These are phyloP conservation scores for Kuraishia cidri DNA, from an alignment of 805 yeast genomes.

Conservation along the genomic window DNA sequence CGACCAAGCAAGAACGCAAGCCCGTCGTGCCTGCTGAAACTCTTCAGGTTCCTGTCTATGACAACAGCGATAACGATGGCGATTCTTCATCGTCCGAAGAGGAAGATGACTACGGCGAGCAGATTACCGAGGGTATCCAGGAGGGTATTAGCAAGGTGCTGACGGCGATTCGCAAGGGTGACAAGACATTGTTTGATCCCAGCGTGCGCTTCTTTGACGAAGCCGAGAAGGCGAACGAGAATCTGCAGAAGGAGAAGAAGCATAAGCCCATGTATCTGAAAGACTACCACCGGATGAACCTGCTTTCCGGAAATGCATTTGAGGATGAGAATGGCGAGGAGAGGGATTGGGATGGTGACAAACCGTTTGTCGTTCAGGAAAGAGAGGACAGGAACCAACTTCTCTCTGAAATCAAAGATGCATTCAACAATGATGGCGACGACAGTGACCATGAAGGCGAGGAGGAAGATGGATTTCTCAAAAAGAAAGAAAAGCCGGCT, in stretches of 20 bases:
- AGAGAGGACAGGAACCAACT: slow-evolving; percentile 66
- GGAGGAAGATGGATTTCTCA: slow-evolving; percentile 43
- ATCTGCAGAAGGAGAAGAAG: slow-evolving; percentile 19
- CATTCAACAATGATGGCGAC: slow-evolving; percentile 32
- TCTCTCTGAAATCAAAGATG: slow-evolving; percentile 64
- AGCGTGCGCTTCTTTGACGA: slow-evolving; percentile 55
- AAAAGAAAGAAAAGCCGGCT: slow-evolving; percentile 28
- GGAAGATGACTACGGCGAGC: slow-evolving; percentile 88
- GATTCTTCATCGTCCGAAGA: slow-evolving; percentile 42
- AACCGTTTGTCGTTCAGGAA: slow-evolving; percentile 70
- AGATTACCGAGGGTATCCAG: slow-evolving; percentile 82
- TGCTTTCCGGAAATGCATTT: slow-evolving; percentile 57
- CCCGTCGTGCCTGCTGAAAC: slow-evolving; percentile 14
- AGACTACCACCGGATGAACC: slow-evolving; percentile 83
- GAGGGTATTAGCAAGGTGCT: slow-evolving; percentile 68
- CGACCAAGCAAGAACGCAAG: slow-evolving; percentile 14
- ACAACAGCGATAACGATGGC: slow-evolving; percentile 12
- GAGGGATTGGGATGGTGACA: slow-evolving; percentile 36
- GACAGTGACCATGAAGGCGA: no score
- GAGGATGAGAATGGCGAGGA: slow-evolving; percentile 46
- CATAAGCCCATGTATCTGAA: slow-evolving; percentile 80
- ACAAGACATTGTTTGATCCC: slow-evolving; percentile 59
- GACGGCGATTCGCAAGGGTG: slow-evolving; percentile 58
- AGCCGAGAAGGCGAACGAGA: slow-evolving; percentile 31
- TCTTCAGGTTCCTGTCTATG: slow-evolving; percentile 4